Percentiles rank a stretch among this genome's conserved stretches.
Conservation (phyloP, 441 rosid species). For the Flueggea neowawraea region DNA sequence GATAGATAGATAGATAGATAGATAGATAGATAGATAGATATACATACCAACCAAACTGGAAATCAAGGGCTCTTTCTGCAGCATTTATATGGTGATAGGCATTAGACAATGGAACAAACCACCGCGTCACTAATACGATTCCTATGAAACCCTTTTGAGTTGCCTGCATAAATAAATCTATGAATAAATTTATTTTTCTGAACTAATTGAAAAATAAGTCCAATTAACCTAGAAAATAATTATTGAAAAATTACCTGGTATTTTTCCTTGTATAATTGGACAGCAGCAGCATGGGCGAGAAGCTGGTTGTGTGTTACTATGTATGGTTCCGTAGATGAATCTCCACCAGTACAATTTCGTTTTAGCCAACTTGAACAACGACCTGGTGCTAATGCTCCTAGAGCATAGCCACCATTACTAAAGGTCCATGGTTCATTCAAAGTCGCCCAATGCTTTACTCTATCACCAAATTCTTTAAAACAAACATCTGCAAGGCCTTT, state of each 20-base stretch:
- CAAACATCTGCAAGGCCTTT: conserved; percentile 1
- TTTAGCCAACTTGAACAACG: conserved; percentile 3
- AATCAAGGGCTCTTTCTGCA: conserved; percentile 40
- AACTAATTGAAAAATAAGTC: too few species aligned
- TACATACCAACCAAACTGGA: conserved; percentile 47
- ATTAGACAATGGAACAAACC: too few species aligned
- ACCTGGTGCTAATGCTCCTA: conserved; percentile 6
- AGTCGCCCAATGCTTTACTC: conserved; percentile 11
- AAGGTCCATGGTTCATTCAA: conserved; percentile 4
- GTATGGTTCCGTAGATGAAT: conserved; percentile 5
- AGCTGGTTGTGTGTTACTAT: not conserved
- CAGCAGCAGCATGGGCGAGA: conserved; percentile 1
- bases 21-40: too few species aligned
- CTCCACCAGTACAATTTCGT: not conserved
- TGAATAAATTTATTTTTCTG: too few species aligned
- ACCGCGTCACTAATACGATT: too few species aligned
- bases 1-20: too few species aligned
- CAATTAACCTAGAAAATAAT: too few species aligned
- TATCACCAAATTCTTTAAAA: conserved; percentile 46
- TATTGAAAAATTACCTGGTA: not conserved
- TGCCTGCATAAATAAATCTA: not conserved
- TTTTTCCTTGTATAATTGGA: conserved; percentile 1
- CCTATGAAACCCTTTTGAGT: not conserved
- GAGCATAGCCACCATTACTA: not conserved
- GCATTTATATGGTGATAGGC: too few species aligned